These are phyloP conservation scores for Tricholoma saponaceum DNA, from an alignment of 768 basidiomycete genomes.

Conservation along the genomic window DNA sequence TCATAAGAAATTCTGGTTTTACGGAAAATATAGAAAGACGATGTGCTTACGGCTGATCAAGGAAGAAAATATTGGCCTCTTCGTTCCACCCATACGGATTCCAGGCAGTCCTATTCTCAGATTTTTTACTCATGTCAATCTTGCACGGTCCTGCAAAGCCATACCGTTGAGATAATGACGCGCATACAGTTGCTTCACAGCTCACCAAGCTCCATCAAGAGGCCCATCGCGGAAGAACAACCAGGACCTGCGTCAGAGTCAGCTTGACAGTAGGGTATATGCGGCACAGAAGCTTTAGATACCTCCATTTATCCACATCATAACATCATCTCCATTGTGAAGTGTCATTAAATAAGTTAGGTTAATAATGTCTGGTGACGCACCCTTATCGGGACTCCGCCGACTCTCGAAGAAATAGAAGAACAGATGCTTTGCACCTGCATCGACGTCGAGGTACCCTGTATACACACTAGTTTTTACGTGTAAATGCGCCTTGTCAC, in stretches of 20 bases:
- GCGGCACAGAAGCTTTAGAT: background rate
- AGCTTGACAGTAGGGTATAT: background rate
- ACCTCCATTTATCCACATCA: slow-evolving; percentile 73
- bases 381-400: slow-evolving; percentile 49
- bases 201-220: slow-evolving; percentile 70
- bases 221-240: slow-evolving; percentile 50
- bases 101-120: slow-evolving; percentile 57
- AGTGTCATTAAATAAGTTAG: background rate
- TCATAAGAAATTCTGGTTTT: background rate
- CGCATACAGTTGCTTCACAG: background rate
- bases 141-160: slow-evolving; percentile 30
- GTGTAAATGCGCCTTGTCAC: slow-evolving; percentile 1
- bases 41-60: slow-evolving; percentile 54
- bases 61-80: slow-evolving; percentile 67
- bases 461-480: slow-evolving; percentile 30
- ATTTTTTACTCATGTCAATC: slow-evolving; percentile 54
- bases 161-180: background rate
- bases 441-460: slow-evolving; percentile 38
- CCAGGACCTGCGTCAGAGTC: slow-evolving; percentile 43
- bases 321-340: slow-evolving; percentile 45
- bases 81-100: slow-evolving; percentile 65
- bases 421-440: slow-evolving; percentile 59
- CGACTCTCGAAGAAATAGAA: slow-evolving; percentile 79
- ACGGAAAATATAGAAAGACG: background rate
- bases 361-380: slow-evolving; percentile 20